A percentile compares a stretch with the other conserved stretches of the same genome.
phyloP scores from a whole-genome alignment of 495 filamentous ascomycete species.

The Penicillium longicatenatum region DNA sequence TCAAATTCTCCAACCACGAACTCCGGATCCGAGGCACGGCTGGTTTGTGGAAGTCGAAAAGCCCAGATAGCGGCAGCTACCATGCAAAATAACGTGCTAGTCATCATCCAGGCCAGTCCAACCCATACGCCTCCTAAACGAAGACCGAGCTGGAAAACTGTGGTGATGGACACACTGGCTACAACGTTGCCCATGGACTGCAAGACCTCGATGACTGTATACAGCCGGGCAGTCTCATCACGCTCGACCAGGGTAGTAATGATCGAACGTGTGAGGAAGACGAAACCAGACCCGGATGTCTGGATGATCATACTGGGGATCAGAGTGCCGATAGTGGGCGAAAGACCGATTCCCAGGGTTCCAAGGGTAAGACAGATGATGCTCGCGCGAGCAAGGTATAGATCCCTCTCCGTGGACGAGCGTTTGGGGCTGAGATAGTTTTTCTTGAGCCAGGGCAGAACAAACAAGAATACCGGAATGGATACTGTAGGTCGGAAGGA shows the following conservation, averaged over 20 bases:
- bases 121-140: constrained; percentile 51
- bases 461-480: constrained; percentile 51
- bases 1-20: constrained; percentile 32
- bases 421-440: constrained; percentile 15
- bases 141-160: constrained; percentile 54
- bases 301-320: constrained; percentile 50
- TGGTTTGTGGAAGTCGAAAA: constrained; percentile 36
- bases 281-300: constrained; percentile 50
- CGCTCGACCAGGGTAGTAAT: constrained; percentile 54
- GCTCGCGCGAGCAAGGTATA: constrained; percentile 51
- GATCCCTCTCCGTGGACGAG: constrained; percentile 48
- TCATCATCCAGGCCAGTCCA: constrained; percentile 57
- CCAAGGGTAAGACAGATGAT: constrained; percentile 46
- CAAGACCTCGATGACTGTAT: constrained; percentile 57
- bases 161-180: constrained; percentile 54
- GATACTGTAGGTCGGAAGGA: constrained; percentile 52
- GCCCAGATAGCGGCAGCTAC: constrained; percentile 41
- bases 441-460: constrained; percentile 45
- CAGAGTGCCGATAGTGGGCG: constrained; percentile 37
- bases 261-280: constrained; percentile 50
- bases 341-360: constrained; percentile 51
- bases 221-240: constrained; percentile 57
- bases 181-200: constrained; percentile 57
- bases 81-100: constrained; percentile 43
- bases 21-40: constrained; percentile 17